phyloP scores from a whole-genome alignment of 192 early-diverging fungal genomes.

The Neocallimastix lanati region DNA sequence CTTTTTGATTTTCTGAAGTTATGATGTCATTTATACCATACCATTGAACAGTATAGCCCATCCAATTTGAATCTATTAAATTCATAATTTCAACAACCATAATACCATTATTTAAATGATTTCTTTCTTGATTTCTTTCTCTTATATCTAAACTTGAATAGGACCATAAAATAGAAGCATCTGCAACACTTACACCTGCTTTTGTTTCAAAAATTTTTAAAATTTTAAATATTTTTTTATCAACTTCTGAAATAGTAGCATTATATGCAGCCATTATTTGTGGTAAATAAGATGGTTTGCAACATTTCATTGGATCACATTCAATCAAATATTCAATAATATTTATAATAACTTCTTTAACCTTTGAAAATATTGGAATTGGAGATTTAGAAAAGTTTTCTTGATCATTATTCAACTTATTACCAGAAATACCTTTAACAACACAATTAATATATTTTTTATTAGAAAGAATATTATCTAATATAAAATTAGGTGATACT shows the following conservation, averaged over 20 bases:
- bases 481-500: neutral
- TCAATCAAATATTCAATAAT: neutral
- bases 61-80: slow-evolving; percentile 37
- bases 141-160: slow-evolving; percentile 10
- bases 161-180: slow-evolving; percentile 36
- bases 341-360: neutral
- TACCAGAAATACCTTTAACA: neutral
- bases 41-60: slow-evolving; percentile 36
- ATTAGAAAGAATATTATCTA: neutral
- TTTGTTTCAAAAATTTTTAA: slow-evolving; percentile 32
- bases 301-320: neutral
- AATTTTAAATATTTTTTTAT: slow-evolving; percentile 23
- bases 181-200: slow-evolving; percentile 34
- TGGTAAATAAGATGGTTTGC: neutral
- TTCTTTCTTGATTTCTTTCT: slow-evolving; percentile 15
- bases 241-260: neutral
- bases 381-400: neutral
- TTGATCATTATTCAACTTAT: neutral
- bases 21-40: slow-evolving; percentile 25
- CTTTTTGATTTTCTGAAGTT: slow-evolving; percentile 2
- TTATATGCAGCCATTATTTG: neutral
- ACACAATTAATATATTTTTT: neutral
- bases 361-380: neutral
- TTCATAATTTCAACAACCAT: slow-evolving; percentile 29
- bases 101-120: slow-evolving; percentile 10